A percentile compares a stretch with the other conserved stretches of the same genome.
Evolutionary conservation across 306 rosid species (phyloP).

Genomic region (Elaeagnus macrophylla): DNA sequence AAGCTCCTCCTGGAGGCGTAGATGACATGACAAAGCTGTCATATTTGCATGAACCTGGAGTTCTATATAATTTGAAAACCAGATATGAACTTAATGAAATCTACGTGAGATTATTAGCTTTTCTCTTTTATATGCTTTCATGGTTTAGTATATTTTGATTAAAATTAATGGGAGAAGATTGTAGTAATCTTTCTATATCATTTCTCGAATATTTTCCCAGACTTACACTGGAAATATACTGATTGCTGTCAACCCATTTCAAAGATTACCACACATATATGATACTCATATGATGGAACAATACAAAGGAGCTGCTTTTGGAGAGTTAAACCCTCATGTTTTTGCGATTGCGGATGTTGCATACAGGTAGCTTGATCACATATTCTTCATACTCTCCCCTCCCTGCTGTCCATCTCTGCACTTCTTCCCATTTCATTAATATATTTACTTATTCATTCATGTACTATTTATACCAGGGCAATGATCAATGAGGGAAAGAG

Average conservation of each 20-base stretch:
- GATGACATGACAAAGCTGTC: slow-evolving; percentile 99
- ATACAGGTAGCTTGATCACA: slow-evolving; percentile 49
- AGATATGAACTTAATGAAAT: slow-evolving; percentile 99
- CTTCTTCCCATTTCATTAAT: no score
- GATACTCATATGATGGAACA: slow-evolving; percentile 99
- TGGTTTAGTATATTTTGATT: slow-evolving; percentile 18
- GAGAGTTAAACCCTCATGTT: slow-evolving; percentile 99
- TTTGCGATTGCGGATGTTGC: slow-evolving; percentile 99
- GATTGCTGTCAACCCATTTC: slow-evolving; percentile 98
- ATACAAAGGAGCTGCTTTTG: slow-evolving; percentile 91
- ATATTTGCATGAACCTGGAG: slow-evolving; percentile 99
- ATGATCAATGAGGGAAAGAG: slow-evolving; percentile 99
- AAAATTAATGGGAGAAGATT: slow-evolving; percentile 13
- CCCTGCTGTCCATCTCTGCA: no score
- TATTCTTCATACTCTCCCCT: no score
- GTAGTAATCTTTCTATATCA: slow-evolving; percentile 17
- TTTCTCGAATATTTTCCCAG: slow-evolving; percentile 37
- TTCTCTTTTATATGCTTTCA: slow-evolving; percentile 5
- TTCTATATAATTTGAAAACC: slow-evolving; percentile 85
- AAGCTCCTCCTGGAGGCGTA: slow-evolving; percentile 97
- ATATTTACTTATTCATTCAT: neutral
- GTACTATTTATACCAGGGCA: slow-evolving; percentile 46
- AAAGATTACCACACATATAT: slow-evolving; percentile 91
- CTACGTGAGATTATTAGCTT: slow-evolving; percentile 51
- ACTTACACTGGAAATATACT: slow-evolving; percentile 97